Conservation (phyloP, 306 rosid genomes). For the Gastrolobium villosum region DNA sequence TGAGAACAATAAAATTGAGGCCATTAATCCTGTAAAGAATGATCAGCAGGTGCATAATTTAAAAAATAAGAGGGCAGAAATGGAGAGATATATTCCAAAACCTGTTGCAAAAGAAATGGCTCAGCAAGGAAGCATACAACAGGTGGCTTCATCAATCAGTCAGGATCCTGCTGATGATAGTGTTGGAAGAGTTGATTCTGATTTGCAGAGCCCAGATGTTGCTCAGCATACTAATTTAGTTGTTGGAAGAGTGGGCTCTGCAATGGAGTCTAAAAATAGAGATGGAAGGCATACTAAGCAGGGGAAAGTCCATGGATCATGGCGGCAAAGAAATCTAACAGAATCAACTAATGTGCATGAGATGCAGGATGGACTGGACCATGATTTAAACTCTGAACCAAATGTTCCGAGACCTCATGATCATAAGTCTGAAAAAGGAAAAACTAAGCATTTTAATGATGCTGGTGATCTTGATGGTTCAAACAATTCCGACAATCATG, state of each 20-base stretch:
- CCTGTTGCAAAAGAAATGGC: slow-evolving; percentile 98
- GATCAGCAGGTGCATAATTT: slow-evolving; percentile 71
- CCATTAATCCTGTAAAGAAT: slow-evolving; percentile 58
- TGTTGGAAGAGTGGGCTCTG: slow-evolving; percentile 59
- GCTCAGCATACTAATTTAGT: slow-evolving; percentile 51
- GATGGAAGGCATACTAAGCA: slow-evolving; percentile 72
- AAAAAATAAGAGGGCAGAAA: slow-evolving; percentile 91
- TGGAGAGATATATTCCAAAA: slow-evolving; percentile 94
- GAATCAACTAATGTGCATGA: slow-evolving; percentile 62
- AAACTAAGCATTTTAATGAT: slow-evolving; percentile 57
- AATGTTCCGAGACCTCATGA: slow-evolving; percentile 55
- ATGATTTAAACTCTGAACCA: slow-evolving; percentile 52
- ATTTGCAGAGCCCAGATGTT: slow-evolving; percentile 52
- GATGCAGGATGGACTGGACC: slow-evolving; percentile 55
- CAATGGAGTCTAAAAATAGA: slow-evolving; percentile 66
- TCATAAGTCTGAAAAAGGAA: slow-evolving; percentile 61
- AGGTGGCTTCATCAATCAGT: slow-evolving; percentile 53
- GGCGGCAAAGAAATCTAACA: slow-evolving; percentile 70
- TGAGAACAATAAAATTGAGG: slow-evolving; percentile 64
- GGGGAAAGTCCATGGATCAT: slow-evolving; percentile 74
- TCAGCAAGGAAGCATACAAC: slow-evolving; percentile 79
- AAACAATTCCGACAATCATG: slow-evolving; percentile 51
- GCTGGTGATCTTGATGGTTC: slow-evolving; percentile 63
- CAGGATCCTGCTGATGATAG: slow-evolving; percentile 57
- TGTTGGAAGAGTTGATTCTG: slow-evolving; percentile 57